Conservation (phyloP, 2,329 filamentous ascomycete species). For the Nigrospora oryzae region DNA sequence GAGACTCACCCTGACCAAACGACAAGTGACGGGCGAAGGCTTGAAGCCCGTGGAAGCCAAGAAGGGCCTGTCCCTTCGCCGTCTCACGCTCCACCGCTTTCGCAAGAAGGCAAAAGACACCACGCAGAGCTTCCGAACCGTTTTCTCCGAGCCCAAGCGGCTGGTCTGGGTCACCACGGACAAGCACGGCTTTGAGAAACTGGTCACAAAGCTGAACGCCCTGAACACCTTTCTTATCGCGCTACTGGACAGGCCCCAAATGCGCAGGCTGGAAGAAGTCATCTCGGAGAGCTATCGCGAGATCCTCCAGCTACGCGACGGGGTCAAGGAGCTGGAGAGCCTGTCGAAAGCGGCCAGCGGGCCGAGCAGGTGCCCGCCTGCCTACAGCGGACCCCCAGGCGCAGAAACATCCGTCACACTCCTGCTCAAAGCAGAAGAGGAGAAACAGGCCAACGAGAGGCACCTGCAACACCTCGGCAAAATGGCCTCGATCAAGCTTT, state of each 20-base stretch:
- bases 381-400: too few relatives aligned
- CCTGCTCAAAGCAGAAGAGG: too few relatives aligned
- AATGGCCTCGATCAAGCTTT: too few relatives aligned
- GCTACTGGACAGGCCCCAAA: not conserved
- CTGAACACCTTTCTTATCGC: constrained; percentile 1
- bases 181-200: constrained; percentile 2
- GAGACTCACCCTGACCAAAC: too few relatives aligned
- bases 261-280: not conserved
- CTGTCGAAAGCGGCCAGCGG: not conserved
- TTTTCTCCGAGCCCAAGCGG: constrained; percentile 2
- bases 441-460: too few relatives aligned
- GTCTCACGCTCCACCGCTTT: too few relatives aligned
- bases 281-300: not conserved
- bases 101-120: not conserved
- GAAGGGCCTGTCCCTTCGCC: too few relatives aligned
- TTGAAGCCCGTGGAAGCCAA: too few relatives aligned
- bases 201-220: constrained; percentile 1
- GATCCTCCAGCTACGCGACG: not conserved
- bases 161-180: constrained; percentile 4
- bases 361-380: too few relatives aligned
- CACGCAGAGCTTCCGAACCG: constrained; percentile 1
- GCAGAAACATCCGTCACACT: too few relatives aligned
- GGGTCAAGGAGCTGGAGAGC: not conserved
- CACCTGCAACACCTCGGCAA: too few relatives aligned
- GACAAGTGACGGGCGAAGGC: too few relatives aligned